Evolutionary conservation across 2,329 filamentous ascomycete species (phyloP), one percentile per base, ranked within the genome.

Genomic region (Diaporthe velutina): DNA sequence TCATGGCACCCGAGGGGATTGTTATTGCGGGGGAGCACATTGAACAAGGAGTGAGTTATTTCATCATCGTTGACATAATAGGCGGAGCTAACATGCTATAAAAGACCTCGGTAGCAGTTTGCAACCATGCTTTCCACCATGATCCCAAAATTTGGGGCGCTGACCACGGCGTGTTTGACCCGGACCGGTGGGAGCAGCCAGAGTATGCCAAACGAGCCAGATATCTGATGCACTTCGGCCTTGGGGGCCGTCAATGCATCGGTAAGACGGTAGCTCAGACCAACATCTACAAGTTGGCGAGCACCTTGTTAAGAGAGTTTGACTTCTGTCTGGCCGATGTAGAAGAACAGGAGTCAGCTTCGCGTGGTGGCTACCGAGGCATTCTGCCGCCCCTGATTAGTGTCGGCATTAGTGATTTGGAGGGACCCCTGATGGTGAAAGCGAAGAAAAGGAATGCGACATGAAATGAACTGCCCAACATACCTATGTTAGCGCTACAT

Each of bases 71-170:
- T 28, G 2, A 38, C 3, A 19, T 38, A 22, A 1, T 52, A 2
- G 10, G 9, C 22, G n/a, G 8, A 35, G 25, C 30, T 67, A 12
- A 67, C n/a, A 19, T 25, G 8, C 8, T 35, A n/a, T 22, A 28
- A 28, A 54, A 82, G 80, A 82, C 81, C 6, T 80, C 79, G 2
- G 73, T 83, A 13, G 80, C 80, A 2, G 79, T 83, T 5, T 81
- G 79, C 71, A 83, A 83, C 67, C 81, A 83, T 74, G 80, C 80
- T 10, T 80, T 82, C 55, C 82, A 83, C 67, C 82, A 83, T 64
- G 82, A 83, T 42, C 77, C 80, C 0, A 50, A 68, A 0, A 74
- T 83, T 10, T 83, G 81, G 81, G 82, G 82, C 22, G 0, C 45
- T 7, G 79, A 83, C 22, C 82, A 83, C 71, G 77, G 82, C 54